These are phyloP conservation scores for Geosmithia morbida DNA, from an alignment of 2,329 filamentous ascomycete genomes.

Conservation along the genomic window DNA sequence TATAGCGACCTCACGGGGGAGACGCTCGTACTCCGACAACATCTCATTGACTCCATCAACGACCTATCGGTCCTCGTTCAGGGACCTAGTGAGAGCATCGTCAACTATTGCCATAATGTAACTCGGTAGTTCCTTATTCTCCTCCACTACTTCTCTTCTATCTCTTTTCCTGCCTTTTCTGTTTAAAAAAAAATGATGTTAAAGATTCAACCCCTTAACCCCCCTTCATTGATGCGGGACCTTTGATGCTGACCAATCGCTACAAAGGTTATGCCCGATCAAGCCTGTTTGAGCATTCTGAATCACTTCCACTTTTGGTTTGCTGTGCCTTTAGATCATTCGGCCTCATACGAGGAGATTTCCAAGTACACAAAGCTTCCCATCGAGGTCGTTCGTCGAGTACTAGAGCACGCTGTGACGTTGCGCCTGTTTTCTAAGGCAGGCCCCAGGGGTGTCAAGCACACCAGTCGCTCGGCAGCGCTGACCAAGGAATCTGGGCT, in stretches of 20 bases:
- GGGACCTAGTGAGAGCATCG: constrained; percentile 34
- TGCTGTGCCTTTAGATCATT: constrained; percentile 30
- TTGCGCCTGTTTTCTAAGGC: constrained; percentile 20
- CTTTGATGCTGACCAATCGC: background rate
- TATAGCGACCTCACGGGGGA: constrained; percentile 26
- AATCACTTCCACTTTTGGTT: constrained; percentile 39
- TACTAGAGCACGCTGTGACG: constrained; percentile 22
- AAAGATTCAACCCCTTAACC: too few relatives aligned
- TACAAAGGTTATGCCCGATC: constrained; percentile 25
- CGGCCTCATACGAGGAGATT: constrained; percentile 25
- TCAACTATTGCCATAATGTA: constrained; percentile 26
- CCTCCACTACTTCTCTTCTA: too few relatives aligned
- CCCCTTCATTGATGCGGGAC: too few relatives aligned
- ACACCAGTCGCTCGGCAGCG: constrained; percentile 22
- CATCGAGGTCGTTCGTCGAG: constrained; percentile 19
- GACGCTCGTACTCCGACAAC: constrained; percentile 26
- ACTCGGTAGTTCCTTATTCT: too few relatives aligned
- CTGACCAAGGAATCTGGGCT: constrained; percentile 17
- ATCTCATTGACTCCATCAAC: constrained; percentile 26
- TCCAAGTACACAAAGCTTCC: constrained; percentile 21
- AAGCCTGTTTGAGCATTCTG: constrained; percentile 27
- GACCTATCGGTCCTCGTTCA: constrained; percentile 31
- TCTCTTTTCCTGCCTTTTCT: background rate
- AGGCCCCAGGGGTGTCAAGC: constrained; percentile 13
- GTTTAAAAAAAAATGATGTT: too few relatives aligned